These are phyloP conservation scores for Pseudocercospora fuligena DNA, from an alignment of 2,329 filamentous ascomycete species.

Conservation along the genomic window DNA sequence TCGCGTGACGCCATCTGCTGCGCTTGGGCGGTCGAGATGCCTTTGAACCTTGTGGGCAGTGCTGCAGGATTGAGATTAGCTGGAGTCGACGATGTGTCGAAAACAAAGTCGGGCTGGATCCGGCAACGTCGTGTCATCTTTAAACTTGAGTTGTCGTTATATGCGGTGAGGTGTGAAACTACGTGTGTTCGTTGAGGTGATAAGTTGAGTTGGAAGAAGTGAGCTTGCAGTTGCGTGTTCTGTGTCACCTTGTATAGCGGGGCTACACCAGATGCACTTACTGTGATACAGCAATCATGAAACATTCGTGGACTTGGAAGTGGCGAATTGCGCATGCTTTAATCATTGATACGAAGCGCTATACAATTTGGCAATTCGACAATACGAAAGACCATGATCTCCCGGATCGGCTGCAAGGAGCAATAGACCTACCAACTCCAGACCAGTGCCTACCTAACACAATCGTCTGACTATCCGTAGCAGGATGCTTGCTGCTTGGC, in stretches of 20 bases:
- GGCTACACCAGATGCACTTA: background rate
- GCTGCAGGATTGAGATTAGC: no score
- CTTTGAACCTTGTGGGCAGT: no score
- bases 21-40: background rate
- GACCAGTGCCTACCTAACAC: background rate
- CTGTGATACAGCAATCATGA: background rate
- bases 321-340: background rate
- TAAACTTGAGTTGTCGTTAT: no score
- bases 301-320: background rate
- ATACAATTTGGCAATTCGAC: background rate
- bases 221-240: background rate
- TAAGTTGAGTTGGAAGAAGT: background rate
- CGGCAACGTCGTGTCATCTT: no score
- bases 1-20: background rate
- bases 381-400: background rate
- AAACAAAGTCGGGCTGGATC: no score
- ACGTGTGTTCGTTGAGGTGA: background rate
- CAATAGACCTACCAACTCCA: background rate
- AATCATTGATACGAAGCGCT: background rate
- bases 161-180: background rate
- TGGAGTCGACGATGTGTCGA: no score
- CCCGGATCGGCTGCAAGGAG: background rate
- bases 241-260: background rate
- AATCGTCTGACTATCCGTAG: constrained; percentile 21
- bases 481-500: constrained; percentile 20